These are phyloP conservation scores for Diospyros lotus DNA, from an alignment of 148 eudicot genomes.

Conservation along the genomic window DNA sequence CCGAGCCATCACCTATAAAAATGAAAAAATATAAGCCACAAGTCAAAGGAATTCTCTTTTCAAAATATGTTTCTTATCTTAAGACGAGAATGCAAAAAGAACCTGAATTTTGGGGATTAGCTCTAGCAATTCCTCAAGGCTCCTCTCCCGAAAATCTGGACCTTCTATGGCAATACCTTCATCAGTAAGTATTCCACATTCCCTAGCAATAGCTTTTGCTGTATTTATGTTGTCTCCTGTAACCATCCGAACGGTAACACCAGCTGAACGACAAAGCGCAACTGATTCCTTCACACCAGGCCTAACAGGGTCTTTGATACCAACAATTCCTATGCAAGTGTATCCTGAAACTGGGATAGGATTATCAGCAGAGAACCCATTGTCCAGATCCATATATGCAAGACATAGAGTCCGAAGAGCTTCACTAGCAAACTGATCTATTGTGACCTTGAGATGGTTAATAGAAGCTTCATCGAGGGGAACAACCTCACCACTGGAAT, in stretches of 20 bases:
- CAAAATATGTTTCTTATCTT: background rate
- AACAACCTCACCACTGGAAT: constrained; percentile 61
- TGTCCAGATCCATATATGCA: constrained; percentile 64
- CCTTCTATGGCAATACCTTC: constrained; percentile 91
- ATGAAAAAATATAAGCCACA: background rate
- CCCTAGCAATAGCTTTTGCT: constrained; percentile 94
- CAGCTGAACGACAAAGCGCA: constrained; percentile 82
- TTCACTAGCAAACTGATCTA: constrained; percentile 69
- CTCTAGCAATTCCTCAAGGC: constrained; percentile 49
- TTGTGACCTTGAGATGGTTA: constrained; percentile 49
- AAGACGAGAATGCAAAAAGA: background rate
- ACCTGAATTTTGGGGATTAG: constrained; percentile 85
- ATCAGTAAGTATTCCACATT: constrained; percentile 94
- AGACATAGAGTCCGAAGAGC: constrained; percentile 86
- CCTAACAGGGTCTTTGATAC: constrained; percentile 90
- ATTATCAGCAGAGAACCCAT: constrained; percentile 45
- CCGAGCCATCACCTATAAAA: constrained; percentile 80
- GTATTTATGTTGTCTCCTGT: constrained; percentile 93
- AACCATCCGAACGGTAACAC: constrained; percentile 85
- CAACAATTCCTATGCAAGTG: constrained; percentile 84
- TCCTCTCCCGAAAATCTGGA: constrained; percentile 75
- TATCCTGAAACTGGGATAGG: constrained; percentile 70
- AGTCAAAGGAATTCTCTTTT: background rate
- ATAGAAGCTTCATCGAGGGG: constrained; percentile 46
- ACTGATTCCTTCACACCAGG: constrained; percentile 93